Conservation (phyloP, 768 basidiomycete species). For the Hygrophoropsis aurantiaca region DNA sequence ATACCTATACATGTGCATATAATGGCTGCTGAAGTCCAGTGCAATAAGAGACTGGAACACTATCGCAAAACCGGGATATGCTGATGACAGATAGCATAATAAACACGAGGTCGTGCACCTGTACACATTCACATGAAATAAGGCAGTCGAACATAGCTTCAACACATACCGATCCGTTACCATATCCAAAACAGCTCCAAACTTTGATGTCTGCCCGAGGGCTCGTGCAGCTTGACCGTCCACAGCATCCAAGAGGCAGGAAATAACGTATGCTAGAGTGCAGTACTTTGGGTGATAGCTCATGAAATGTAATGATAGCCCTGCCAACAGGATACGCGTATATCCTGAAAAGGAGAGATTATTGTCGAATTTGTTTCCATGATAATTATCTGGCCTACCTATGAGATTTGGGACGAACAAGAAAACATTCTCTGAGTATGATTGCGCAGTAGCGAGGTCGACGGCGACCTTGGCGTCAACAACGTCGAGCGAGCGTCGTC, state of each 20-base stretch:
- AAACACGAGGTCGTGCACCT: slow-evolving; percentile 97
- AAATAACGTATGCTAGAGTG: slow-evolving; percentile 85
- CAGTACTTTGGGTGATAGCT: slow-evolving; percentile 92
- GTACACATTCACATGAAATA: slow-evolving; percentile 5
- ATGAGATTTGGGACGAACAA: slow-evolving; percentile 97
- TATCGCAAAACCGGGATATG: slow-evolving; percentile 82
- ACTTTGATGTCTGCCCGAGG: slow-evolving; percentile 89
- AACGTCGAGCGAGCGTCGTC: slow-evolving; percentile 60
- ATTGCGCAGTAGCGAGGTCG: slow-evolving; percentile 82
- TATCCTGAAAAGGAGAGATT: slow-evolving; percentile 60
- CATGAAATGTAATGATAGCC: slow-evolving; percentile 88
- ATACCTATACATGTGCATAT: slow-evolving; percentile 99
- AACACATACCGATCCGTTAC: slow-evolving; percentile 87
- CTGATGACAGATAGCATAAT: slow-evolving; percentile 89
- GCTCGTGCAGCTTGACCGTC: slow-evolving; percentile 92
- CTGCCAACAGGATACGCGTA: slow-evolving; percentile 86
- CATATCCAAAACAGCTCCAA: slow-evolving; percentile 98
- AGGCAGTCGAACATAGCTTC: neutral
- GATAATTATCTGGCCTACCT: slow-evolving; percentile 53
- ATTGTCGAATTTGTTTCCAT: neutral
- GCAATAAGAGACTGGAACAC: slow-evolving; percentile 94
- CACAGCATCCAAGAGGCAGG: slow-evolving; percentile 91
- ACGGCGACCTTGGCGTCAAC: slow-evolving; percentile 85
- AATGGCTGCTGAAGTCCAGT: slow-evolving; percentile 96
- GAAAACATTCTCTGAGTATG: slow-evolving; percentile 94